Evolutionary conservation across 2,329 filamentous ascomycete species (phyloP).

Genomic region (Colletotrichum falcatum): DNA sequence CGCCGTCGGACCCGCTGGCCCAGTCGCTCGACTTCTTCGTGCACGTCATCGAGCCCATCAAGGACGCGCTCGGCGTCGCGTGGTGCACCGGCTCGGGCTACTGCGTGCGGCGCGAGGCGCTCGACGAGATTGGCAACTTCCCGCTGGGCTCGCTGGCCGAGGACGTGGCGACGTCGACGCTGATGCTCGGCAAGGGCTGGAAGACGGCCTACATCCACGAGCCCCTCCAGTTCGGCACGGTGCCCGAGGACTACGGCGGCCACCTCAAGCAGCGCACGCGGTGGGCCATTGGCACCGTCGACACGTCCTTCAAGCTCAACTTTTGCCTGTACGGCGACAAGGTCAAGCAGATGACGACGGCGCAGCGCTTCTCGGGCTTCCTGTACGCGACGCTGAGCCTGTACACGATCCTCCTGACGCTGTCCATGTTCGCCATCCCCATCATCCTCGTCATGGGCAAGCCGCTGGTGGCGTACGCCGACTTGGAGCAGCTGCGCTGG

Average conservation of each 20-base stretch:
- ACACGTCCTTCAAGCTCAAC: slow-evolving; percentile 70
- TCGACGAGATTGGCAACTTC: slow-evolving; percentile 72
- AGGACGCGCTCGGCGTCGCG: slow-evolving; percentile 65
- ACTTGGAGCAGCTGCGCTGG: slow-evolving; percentile 66
- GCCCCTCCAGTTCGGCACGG: slow-evolving; percentile 69
- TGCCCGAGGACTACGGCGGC: slow-evolving; percentile 66
- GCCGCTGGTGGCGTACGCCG: slow-evolving; percentile 67
- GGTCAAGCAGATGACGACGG: slow-evolving; percentile 64
- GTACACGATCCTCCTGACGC: slow-evolving; percentile 66
- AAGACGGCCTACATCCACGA: slow-evolving; percentile 71
- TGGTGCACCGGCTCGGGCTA: slow-evolving; percentile 76
- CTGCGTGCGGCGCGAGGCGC: slow-evolving; percentile 67
- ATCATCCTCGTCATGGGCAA: slow-evolving; percentile 69
- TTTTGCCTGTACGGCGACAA: slow-evolving; percentile 68
- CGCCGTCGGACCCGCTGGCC: slow-evolving; percentile 67
- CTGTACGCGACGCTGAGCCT: slow-evolving; percentile 67
- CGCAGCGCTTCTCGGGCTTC: slow-evolving; percentile 70
- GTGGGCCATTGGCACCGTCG: slow-evolving; percentile 68
- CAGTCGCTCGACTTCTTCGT: slow-evolving; percentile 71
- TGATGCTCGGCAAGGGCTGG: slow-evolving; percentile 72
- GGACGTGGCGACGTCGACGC: slow-evolving; percentile 69
- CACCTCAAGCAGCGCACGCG: slow-evolving; percentile 69
- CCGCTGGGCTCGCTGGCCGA: slow-evolving; percentile 70
- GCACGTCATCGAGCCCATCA: slow-evolving; percentile 63
- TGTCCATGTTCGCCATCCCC: slow-evolving; percentile 69